Evolutionary conservation across 139 green algal species (phyloP).

Genomic region (Coelastrella sp.): DNA sequence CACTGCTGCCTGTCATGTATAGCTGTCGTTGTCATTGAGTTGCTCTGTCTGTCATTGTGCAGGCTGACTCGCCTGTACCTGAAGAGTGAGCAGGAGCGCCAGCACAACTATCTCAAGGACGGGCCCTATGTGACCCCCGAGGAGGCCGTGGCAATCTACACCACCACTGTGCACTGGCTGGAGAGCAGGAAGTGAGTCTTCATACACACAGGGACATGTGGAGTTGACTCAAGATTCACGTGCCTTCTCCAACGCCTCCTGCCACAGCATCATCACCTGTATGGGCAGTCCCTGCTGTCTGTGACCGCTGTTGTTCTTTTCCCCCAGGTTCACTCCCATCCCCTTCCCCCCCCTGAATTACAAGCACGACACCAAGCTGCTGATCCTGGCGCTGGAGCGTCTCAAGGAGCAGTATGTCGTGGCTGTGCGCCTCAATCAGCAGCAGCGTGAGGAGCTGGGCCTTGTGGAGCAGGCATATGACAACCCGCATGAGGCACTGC

Average conservation of each 20-base stretch:
- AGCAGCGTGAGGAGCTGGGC: slow-evolving; percentile 98
- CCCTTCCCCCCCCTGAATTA: slow-evolving; percentile 99
- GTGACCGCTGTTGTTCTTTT: not conserved
- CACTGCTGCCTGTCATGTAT: no score
- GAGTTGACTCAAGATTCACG: not conserved
- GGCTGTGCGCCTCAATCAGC: slow-evolving; percentile 94
- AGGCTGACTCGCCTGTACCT: slow-evolving; percentile 47
- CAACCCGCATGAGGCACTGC: slow-evolving; percentile 99
- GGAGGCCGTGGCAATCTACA: slow-evolving; percentile 98
- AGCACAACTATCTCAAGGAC: slow-evolving; percentile 99
- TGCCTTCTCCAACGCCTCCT: not conserved
- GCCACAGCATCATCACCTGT: not conserved
- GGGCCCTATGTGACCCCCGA: slow-evolving; percentile 93
- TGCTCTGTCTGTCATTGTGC: not conserved
- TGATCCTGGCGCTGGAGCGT: slow-evolving; percentile 98
- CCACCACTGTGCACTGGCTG: slow-evolving; percentile 99
- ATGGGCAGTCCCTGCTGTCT: not conserved
- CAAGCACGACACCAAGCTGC: slow-evolving; percentile 99
- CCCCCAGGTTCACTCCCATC: slow-evolving; percentile 84
- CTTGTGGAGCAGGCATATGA: slow-evolving; percentile 99
- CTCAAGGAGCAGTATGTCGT: slow-evolving; percentile 99
- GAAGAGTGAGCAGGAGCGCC: slow-evolving; percentile 80
- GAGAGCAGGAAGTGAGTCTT: slow-evolving; percentile 93
- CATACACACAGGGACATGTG: not conserved
- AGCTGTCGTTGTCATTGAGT: not conserved